Percentiles rank a stretch among this genome's conserved stretches.
These are phyloP conservation scores for Rosa chinensis DNA, from an alignment of 306 rosid genomes.

Conservation along the genomic window DNA sequence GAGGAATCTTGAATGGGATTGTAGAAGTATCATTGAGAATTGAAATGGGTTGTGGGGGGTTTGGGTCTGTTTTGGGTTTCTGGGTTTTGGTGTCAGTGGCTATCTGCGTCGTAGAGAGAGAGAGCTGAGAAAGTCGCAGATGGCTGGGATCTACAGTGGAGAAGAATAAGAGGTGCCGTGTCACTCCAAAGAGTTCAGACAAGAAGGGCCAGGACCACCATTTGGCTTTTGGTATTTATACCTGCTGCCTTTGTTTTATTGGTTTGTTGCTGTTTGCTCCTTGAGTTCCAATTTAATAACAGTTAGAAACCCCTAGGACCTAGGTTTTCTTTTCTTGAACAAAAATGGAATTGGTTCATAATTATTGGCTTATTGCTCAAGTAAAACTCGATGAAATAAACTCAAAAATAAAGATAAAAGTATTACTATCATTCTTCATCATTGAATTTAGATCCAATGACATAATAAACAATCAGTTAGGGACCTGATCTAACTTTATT, in stretches of 20 bases:
- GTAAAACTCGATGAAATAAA: too few relatives aligned
- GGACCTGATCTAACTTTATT: too few relatives aligned
- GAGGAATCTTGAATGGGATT: constrained; percentile 89
- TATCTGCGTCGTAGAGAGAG: background rate
- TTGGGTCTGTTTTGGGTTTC: background rate
- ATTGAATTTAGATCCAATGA: too few relatives aligned
- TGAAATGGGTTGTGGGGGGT: background rate
- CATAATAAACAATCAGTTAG: too few relatives aligned
- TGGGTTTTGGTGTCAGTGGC: background rate
- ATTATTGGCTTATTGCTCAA: background rate
- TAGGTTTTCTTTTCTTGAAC: background rate
- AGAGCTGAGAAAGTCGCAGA: background rate
- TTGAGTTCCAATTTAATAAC: background rate
- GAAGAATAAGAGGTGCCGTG: background rate
- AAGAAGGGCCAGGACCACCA: background rate
- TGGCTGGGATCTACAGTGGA: constrained; percentile 8
- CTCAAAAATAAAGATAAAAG: too few relatives aligned
- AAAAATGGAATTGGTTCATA: too few relatives aligned
- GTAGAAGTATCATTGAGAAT: constrained; percentile 71
- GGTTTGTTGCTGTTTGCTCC: background rate
- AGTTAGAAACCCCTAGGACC: background rate
- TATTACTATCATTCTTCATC: too few relatives aligned
- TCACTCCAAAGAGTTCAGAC: background rate
- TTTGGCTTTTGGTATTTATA: background rate
- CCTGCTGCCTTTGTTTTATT: background rate